Evolutionary conservation across 2,329 filamentous ascomycete species (phyloP).

Genomic region (Didymella exigua): DNA sequence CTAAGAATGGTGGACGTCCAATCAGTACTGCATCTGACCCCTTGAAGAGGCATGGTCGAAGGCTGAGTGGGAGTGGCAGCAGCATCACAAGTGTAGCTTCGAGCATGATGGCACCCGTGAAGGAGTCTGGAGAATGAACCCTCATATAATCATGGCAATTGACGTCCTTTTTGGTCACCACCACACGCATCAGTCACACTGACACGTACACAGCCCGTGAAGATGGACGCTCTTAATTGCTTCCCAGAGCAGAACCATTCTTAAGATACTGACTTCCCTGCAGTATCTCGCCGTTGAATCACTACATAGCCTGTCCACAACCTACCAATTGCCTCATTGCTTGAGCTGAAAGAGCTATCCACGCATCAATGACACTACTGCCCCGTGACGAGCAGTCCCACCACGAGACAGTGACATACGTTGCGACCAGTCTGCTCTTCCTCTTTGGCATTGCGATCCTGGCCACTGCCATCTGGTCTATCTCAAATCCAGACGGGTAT

Average conservation of each 20-base stretch:
- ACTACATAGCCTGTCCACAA: too few species aligned
- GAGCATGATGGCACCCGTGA: slow-evolving; percentile 20
- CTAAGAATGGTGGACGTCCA: slow-evolving; percentile 16
- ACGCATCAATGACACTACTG: background rate
- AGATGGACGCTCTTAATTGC: background rate
- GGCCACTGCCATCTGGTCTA: background rate
- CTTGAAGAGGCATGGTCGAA: slow-evolving; percentile 28
- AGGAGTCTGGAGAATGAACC: slow-evolving; percentile 19
- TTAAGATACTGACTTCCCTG: too few species aligned
- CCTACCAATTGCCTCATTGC: background rate
- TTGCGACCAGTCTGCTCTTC: background rate
- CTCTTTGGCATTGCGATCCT: background rate
- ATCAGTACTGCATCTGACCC: slow-evolving; percentile 32
- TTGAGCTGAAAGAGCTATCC: background rate
- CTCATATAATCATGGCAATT: background rate
- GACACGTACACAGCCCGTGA: background rate
- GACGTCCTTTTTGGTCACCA: background rate
- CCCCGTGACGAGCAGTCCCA: background rate
- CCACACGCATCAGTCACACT: background rate
- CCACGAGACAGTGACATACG: background rate
- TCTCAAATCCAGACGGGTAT: background rate
- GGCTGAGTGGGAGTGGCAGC: slow-evolving; percentile 36
- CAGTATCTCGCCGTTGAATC: too few species aligned
- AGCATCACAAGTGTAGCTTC: slow-evolving; percentile 25
- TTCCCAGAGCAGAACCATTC: background rate